Conservation (phyloP, 495 filamentous ascomycete species). For the Penicillium waksmanii region DNA sequence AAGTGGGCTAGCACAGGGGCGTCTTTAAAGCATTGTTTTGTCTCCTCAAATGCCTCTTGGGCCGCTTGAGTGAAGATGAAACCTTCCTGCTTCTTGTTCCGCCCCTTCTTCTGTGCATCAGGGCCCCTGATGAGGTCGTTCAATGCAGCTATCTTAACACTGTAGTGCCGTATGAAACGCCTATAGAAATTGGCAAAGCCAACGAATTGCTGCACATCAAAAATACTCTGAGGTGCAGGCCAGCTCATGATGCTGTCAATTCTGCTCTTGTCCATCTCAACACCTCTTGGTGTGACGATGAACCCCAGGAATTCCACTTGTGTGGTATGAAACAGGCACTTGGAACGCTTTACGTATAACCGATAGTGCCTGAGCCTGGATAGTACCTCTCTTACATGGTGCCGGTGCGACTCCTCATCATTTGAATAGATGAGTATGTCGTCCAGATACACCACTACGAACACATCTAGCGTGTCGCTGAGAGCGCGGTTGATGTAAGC, state of each 20-base stretch:
- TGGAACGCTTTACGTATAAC: neutral
- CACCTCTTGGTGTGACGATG: neutral
- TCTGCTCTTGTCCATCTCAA: neutral
- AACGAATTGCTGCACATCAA: slow-evolving; percentile 1
- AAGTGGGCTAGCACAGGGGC: neutral
- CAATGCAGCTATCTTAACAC: neutral
- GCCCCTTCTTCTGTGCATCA: no score
- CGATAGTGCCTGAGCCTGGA: neutral
- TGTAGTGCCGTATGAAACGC: neutral
- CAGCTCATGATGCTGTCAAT: neutral
- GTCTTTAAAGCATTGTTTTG: neutral
- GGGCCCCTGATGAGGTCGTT: neutral
- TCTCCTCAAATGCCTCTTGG: neutral
- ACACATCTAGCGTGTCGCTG: neutral
- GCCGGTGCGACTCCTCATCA: neutral
- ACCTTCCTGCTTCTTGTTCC: no score
- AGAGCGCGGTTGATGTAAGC: slow-evolving; percentile 3
- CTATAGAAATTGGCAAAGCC: slow-evolving; percentile 3
- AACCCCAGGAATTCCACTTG: neutral
- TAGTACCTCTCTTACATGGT: neutral
- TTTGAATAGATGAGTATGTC: neutral
- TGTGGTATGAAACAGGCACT: neutral
- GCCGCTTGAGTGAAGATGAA: no score
- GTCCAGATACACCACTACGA: neutral
- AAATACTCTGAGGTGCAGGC: neutral